Evolutionary conservation across 805 yeast species (phyloP).

Genomic region (Candida loeiensis): DNA sequence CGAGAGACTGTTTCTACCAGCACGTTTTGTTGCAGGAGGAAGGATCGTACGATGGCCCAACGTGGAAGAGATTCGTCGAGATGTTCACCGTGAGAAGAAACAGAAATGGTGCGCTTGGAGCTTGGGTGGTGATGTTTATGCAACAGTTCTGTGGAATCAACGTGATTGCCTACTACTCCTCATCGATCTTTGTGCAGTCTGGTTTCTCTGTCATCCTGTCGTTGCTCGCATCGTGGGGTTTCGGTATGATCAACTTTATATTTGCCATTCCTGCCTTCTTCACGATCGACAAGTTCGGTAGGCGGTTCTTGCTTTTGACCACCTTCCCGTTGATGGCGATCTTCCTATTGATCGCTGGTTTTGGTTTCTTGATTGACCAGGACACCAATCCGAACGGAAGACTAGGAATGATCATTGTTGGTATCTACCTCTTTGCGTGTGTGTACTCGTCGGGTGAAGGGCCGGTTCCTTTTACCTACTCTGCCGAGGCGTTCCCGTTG

Average conservation of each 20-base stretch:
- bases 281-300: constrained; percentile 74
- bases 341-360: constrained; percentile 59
- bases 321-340: constrained; percentile 63
- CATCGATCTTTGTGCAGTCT: constrained; percentile 67
- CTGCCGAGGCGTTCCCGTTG: constrained; percentile 80
- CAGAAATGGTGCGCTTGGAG: constrained; percentile 76
- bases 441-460: constrained; percentile 85
- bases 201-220: constrained; percentile 61
- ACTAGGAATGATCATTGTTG: constrained; percentile 64
- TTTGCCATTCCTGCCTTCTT: constrained; percentile 82
- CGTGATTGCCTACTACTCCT: constrained; percentile 81
- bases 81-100: constrained; percentile 72
- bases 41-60: constrained; percentile 46
- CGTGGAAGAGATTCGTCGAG: constrained; percentile 47
- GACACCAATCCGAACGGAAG: constrained; percentile 45
- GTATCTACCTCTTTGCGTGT: constrained; percentile 68
- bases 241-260: constrained; percentile 73
- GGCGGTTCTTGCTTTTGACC: constrained; percentile 54
- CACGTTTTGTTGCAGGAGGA: constrained; percentile 59
- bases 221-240: constrained; percentile 79
- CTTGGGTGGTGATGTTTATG: constrained; percentile 82
- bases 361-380: constrained; percentile 65
- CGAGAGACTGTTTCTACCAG: constrained; percentile 62
- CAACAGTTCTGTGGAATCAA: constrained; percentile 91
- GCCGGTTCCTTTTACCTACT: constrained; percentile 84